Base-by-base conservation (phyloP, 345 rosid genomes). In the Erysimum cheiranthoides region DNA sequence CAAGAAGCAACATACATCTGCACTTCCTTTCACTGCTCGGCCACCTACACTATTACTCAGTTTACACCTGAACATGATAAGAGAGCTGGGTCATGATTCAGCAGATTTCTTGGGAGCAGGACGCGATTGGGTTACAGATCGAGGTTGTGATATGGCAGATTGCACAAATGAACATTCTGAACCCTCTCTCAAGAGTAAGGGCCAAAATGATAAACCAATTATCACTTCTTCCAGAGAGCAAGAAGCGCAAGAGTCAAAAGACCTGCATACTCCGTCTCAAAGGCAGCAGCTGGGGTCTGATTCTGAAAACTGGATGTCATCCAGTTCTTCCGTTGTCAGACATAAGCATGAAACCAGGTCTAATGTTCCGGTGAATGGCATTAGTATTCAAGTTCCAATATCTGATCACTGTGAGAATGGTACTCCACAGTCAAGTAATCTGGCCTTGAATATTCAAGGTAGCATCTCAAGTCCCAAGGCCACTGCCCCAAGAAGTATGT, bases 401-500 rank as follows among this genome's bases (percentile, higher is more conserved):
- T 70, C 67, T 68, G 73, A 82, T 68, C 85, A 71, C 54, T 60
- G 51, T 70, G 91, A 79, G 32, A 79, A 73, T 53, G 62, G 75
- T 56, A 69, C 77, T 51, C 87, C 75, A 13, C 89, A 69, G 28
- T 74, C 91, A 78, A 68, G 78, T 70, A 89, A 83, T 71, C 72
- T 86, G 79, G 73, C 84, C 73, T 81, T 81, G 83, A 89, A 84
- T 73, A 83, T 78, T 85, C 86, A 83, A 70, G 87, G 89, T 73
- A 84, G 83, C 66, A 71, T 80, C 50, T 88, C 91, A 9, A 88
- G 92, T 74, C 88, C 90, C 66, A 94, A 94, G 76, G 90, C 92
- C 60, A 90, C 97, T 65, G 98, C 93, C 61, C 96, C 87, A 43
- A 86, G 95, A 85, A 92, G 97, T 68, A 79, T 89, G 60, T 82